Base-by-base conservation (phyloP, 2,329 filamentous ascomycete genomes). In the Penicillium sp. region DNA sequence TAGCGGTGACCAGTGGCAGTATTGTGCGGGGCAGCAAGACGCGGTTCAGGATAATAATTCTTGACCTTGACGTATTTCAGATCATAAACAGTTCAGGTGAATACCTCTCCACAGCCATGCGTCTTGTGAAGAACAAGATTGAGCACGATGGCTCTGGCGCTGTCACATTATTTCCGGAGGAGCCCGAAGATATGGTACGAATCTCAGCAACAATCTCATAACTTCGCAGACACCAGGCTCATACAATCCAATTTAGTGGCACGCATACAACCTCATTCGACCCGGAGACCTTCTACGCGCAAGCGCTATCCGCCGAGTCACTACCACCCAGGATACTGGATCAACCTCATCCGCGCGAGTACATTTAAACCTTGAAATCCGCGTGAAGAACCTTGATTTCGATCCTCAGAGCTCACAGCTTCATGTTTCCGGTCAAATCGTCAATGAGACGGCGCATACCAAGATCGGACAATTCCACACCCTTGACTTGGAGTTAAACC, bases 401-500 rank as follows among this genome's bases (percentile, higher is more conserved):
- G 88, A 90, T 69, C 79, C 87, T 11, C 85, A 86, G 64, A 86
- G 82, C 52, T 84, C 84, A 3, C 84, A 89, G 65, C 79, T 91
- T 3, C 88, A 90, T 67, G 87, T 90, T 22, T 83, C 82, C 3
- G 88, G 88, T 1, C 80, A 82, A 49, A 87, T 90, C 13, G 78
- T 83, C 6, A 83, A 83, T 22, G 87, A 90, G 71, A 90, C 88
- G 65, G 82, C 85, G 58, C 81, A 84, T 68, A 88, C 89, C 33
- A 87, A 86, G 67, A 76, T 89, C 19, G 88, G 88, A 16, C 81
- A 84, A 61, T 85, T 84, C 66, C 88, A 91, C 70, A 90, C 88
- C 0, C 79, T 90, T 1, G 93, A 97, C 64, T 83, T 99, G 46
- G 93, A 97, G 72, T 81, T 96, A 56, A 87, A 95, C 68, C 84